Percentiles rank a stretch among this genome's conserved stretches.
phyloP scores from a whole-genome alignment of 192 early-diverging fungal species.

The Entomortierella lignicola region DNA sequence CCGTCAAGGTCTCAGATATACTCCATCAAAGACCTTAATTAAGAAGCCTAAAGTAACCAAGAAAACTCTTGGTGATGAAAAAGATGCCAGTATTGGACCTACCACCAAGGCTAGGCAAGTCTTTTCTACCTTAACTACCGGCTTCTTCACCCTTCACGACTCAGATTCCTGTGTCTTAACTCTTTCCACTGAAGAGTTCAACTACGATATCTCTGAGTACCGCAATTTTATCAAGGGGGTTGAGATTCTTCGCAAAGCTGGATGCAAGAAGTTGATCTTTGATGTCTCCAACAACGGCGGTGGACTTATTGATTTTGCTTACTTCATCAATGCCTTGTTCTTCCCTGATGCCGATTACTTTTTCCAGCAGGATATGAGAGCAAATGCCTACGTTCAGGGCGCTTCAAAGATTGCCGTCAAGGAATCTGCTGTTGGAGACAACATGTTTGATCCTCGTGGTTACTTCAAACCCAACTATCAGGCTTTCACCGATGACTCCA shows the following conservation, averaged over 20 bases:
- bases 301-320: constrained; percentile 38
- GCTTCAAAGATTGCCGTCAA: constrained; percentile 28
- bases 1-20: neutral
- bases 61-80: constrained; percentile 6
- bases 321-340: constrained; percentile 51
- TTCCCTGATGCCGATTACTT: constrained; percentile 42
- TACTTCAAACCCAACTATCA: constrained; percentile 4
- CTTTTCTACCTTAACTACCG: constrained; percentile 18
- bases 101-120: constrained; percentile 34
- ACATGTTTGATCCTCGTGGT: constrained; percentile 32
- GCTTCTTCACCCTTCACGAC: constrained; percentile 31
- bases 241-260: constrained; percentile 15
- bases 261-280: constrained; percentile 53
- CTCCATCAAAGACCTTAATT: constrained; percentile 14
- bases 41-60: constrained; percentile 24
- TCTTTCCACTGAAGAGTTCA: constrained; percentile 39
- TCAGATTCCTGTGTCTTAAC: constrained; percentile 43
- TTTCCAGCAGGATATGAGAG: constrained; percentile 31
- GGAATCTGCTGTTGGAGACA: neutral
- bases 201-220: constrained; percentile 28
- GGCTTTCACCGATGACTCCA: constrained; percentile 28
- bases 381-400: constrained; percentile 15
- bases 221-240: constrained; percentile 32
- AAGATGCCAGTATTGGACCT: neutral
- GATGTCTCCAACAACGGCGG: constrained; percentile 58